Base-by-base conservation (phyloP, 129 eudicot species). In the Centella asiatica region DNA sequence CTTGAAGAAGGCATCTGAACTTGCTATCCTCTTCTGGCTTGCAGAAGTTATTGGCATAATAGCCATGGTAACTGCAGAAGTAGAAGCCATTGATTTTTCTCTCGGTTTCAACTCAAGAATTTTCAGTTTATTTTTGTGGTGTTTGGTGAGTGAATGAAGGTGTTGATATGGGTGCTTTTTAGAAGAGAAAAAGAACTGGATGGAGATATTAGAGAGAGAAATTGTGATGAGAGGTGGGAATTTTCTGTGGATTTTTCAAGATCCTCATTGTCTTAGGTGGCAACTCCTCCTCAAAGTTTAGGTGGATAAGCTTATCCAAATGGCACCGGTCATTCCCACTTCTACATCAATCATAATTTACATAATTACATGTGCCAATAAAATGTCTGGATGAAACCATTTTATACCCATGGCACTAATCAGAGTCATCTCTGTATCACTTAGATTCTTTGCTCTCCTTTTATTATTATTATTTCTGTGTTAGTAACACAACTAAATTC, bases 1-100 rank as follows among this genome's bases (percentile, higher is more conserved):
- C 74, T 69, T 78, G 74, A 85, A 72, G 82, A 77, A 74, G 28
- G 79, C 60, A 10, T 58, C 72, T 11, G 82, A 64, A 20, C 12
- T 57, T 22, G 74, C 68, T 4, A 57, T 60, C 61, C 57, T 67
- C 65, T 40, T 73, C 9, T 68, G 86, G 66, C 44, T 64, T 34
- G 77, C 57, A 40, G 64, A 54, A 13, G 79, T 68, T 52, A 75
- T 59, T 58, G 93, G 84, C 75, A 70, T 69, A n/a, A n/a, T n/a
- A n/a, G 87, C 87, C 82, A 77, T 72, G 44, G 77, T 65, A 53
- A 81, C 69, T 42, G 78, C 87, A 18, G 75, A 74, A 9, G 78
- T 64, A 24, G 86, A 80, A 63, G 87, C 84, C 93, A 84, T 84
- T 70, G 1, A 15, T 76, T 56, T 63, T 61, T 70, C 45, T 65